Evolutionary conservation across 129 eudicot genomes (phyloP).

Genomic region (Flaveria bidentis): DNA sequence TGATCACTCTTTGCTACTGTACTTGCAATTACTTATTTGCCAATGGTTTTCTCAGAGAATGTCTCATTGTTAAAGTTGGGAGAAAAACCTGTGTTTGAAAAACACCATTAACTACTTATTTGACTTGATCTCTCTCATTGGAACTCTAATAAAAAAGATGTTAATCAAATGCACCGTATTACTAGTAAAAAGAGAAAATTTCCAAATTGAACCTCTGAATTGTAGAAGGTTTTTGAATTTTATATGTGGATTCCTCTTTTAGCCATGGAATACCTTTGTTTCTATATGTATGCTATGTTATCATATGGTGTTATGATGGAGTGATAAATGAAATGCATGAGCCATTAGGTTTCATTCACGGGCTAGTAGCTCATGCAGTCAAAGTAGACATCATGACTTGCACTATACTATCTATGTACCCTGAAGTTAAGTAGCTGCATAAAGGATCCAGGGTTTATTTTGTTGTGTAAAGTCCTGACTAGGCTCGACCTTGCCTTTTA

Average conservation of each 20-base stretch:
- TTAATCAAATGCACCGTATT: background rate
- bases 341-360: no score
- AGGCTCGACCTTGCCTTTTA: no score
- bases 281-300: no score
- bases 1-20: conserved; percentile 7
- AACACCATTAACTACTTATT: background rate
- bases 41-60: background rate
- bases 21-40: background rate
- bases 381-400: no score
- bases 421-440: background rate
- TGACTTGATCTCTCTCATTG: background rate
- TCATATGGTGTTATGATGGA: no score
- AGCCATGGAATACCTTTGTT: no score
- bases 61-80: no score
- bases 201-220: background rate
- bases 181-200: background rate
- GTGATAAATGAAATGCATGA: no score
- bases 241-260: no score
- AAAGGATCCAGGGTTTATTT: background rate
- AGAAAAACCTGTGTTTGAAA: background rate
- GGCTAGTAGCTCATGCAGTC: no score
- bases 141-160: background rate
- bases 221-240: no score
- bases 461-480: no score
- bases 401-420: background rate